phyloP scores from a whole-genome alignment of 2,329 filamentous ascomycete genomes.

The Camptophora hylomeconis region DNA sequence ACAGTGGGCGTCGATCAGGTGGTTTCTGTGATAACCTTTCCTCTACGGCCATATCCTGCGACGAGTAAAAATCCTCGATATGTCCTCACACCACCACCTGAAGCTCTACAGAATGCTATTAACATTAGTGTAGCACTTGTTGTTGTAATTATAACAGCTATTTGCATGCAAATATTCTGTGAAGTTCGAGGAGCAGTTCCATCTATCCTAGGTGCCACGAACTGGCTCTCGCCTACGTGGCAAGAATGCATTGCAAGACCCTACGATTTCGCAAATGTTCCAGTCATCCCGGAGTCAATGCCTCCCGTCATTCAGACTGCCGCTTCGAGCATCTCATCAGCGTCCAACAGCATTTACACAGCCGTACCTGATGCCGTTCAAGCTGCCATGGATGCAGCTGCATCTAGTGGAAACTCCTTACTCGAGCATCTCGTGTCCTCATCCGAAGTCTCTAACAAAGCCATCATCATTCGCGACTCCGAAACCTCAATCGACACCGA shows the following conservation, averaged over 20 bases:
- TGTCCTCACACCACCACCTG: constrained; percentile 50
- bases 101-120: constrained; percentile 38
- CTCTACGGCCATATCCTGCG: constrained; percentile 41
- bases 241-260: constrained; percentile 28
- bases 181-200: constrained; percentile 48
- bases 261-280: constrained; percentile 22
- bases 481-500: constrained; percentile 22
- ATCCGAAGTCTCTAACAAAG: constrained; percentile 15
- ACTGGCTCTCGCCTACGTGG: constrained; percentile 41
- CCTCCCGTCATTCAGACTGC: constrained; percentile 4
- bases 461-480: constrained; percentile 17
- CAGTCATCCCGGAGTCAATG: constrained; percentile 2
- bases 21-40: constrained; percentile 66
- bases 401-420: constrained; percentile 1
- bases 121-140: constrained; percentile 46
- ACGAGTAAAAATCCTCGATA: constrained; percentile 49
- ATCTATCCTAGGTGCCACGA: constrained; percentile 43
- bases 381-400: constrained; percentile 3
- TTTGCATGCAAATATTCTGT: constrained; percentile 46
- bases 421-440: constrained; percentile 13
- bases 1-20: constrained; percentile 71
- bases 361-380: constrained; percentile 6
- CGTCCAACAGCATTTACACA: too few relatives aligned
- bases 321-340: too few relatives aligned
- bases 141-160: constrained; percentile 49